Base-by-base conservation (phyloP, 208 protist species). In the Spongospora subterranea region DNA sequence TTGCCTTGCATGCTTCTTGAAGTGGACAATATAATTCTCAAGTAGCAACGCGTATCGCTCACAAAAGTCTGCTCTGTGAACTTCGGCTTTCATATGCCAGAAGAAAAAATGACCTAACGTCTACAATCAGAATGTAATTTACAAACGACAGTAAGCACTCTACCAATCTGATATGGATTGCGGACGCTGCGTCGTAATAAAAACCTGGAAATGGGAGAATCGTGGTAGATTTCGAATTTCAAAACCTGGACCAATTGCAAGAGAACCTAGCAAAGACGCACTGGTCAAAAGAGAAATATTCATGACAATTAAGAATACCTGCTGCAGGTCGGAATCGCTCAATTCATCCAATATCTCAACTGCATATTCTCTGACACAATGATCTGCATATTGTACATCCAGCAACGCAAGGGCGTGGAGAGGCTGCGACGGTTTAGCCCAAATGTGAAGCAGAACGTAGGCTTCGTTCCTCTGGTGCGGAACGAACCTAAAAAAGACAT, bases 51-150 rank as follows among this genome's bases (percentile, higher is more conserved):
- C 32, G 39, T 88, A 91, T 64, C 89, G 24, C 40, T 91, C 89
- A 40, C 89, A 91, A 64, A 82, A 38, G 11, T 91, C 89, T 17
- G 54, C 29, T 11, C 90, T 91, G 89, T 91, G 89, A 13, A 91
- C 94, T 89, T 98, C 96, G 0, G 96, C 95, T 88, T 96, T 94
- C 32, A 98, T 93, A 91, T 96, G 95, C 96, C 96, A 97, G 89
- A 97, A 97, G 38, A 96, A 91, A 0, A 88, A 65, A 54, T 97
- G 95, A n/a, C 95, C 91, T n/a, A 35, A 43, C 45, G n/a, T 6
- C 11, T n/a, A 1, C 24, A 64, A 29, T 40, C 13, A 89, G 88
- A n/a, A 46, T 46, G 39, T 60, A 13, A 46, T n/a, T n/a, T n/a
- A n/a, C n/a, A n/a, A 89, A 60, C 13, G 88, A 89, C 20, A 32